Conservation (phyloP, 495 filamentous ascomycete genomes). For the Clavariopsis aquatica region DNA sequence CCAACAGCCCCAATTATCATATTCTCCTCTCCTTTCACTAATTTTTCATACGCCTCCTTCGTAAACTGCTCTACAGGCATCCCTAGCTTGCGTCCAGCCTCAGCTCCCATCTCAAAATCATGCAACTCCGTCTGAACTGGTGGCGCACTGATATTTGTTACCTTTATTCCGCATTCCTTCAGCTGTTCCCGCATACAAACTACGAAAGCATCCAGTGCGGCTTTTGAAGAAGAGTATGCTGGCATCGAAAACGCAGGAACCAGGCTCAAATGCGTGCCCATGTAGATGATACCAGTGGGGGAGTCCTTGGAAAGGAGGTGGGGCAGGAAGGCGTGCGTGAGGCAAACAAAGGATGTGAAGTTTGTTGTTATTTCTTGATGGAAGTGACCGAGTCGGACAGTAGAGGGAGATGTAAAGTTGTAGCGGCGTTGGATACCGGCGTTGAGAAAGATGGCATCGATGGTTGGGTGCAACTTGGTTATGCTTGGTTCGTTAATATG, state of each 20-base stretch:
- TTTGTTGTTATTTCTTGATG: slow-evolving; percentile 33
- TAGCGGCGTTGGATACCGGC: slow-evolving; percentile 27
- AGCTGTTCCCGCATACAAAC: slow-evolving; percentile 21
- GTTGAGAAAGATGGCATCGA: slow-evolving; percentile 39
- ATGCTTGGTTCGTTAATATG: not conserved
- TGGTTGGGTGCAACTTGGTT: slow-evolving; percentile 18
- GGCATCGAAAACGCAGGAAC: slow-evolving; percentile 47
- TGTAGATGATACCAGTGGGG: slow-evolving; percentile 21
- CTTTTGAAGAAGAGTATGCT: slow-evolving; percentile 51
- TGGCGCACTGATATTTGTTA: not conserved
- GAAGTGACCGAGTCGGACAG: slow-evolving; percentile 17
- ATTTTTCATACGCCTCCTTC: slow-evolving; percentile 3
- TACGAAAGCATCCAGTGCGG: slow-evolving; percentile 51
- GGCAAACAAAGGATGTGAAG: slow-evolving; percentile 29
- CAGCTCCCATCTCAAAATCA: slow-evolving; percentile 9
- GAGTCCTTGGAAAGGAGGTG: slow-evolving; percentile 19
- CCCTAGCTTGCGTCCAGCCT: slow-evolving; percentile 6
- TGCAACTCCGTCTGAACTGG: slow-evolving; percentile 24
- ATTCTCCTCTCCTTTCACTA: slow-evolving; percentile 11
- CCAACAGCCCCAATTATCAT: slow-evolving; percentile 14
- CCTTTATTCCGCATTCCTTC: not conserved
- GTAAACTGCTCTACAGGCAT: slow-evolving; percentile 21
- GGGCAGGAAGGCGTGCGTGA: slow-evolving; percentile 35
- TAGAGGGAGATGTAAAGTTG: slow-evolving; percentile 20
- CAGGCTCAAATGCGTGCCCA: slow-evolving; percentile 49